Evolutionary conservation across 345 rosid genomes (phyloP).

Genomic region (Arabis alpina): DNA sequence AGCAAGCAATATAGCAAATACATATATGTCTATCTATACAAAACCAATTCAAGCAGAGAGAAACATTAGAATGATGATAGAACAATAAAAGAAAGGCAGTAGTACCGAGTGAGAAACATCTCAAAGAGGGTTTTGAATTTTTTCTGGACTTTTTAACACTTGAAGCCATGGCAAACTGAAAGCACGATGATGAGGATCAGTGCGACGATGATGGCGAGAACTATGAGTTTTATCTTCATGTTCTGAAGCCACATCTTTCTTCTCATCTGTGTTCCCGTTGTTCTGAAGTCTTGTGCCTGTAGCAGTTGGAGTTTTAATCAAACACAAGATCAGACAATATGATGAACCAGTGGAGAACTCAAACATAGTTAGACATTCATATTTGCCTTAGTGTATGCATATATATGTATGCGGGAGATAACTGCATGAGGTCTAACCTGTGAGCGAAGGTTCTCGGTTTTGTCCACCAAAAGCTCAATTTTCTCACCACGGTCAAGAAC

Average conservation of each 20-base stretch:
- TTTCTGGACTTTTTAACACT: constrained; percentile 43
- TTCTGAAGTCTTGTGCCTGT: constrained; percentile 97
- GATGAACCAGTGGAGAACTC: constrained; percentile 3
- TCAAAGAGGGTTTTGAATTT: constrained; percentile 25
- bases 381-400: not conserved
- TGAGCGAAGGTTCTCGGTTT: constrained; percentile 95
- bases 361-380: not conserved
- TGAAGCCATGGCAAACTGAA: constrained; percentile 90
- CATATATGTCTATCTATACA: constrained; percentile 48
- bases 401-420: not conserved
- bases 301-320: constrained; percentile 16
- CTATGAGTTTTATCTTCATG: constrained; percentile 97
- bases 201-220: constrained; percentile 66
- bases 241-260: constrained; percentile 98
- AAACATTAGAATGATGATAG: constrained; percentile 40
- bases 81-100: constrained; percentile 29
- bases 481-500: constrained; percentile 99
- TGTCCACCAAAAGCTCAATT: constrained; percentile 96
- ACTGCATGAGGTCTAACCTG: constrained; percentile 58
- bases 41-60: constrained; percentile 43
- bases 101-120: constrained; percentile 38
- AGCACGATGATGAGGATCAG: constrained; percentile 75
- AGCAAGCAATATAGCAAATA: constrained; percentile 39
- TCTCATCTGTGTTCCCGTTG: constrained; percentile 88
- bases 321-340: constrained; percentile 11